Base-by-base conservation (phyloP, 2,329 filamentous ascomycete genomes). In the Chalaropsis thielavioides region DNA sequence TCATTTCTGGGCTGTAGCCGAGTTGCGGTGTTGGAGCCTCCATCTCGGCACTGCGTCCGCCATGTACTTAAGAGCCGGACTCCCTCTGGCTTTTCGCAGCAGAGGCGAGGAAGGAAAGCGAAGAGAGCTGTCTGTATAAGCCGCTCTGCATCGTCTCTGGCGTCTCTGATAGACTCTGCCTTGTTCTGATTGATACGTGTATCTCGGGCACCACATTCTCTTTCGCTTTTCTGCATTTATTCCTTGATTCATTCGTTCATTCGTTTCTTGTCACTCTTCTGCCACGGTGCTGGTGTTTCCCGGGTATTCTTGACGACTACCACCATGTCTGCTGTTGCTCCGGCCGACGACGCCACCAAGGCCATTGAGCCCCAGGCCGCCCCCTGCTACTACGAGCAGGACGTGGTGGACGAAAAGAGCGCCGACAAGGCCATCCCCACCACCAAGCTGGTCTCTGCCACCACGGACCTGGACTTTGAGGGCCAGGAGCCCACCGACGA, bases 401-500 rank as follows among this genome's bases (percentile, higher is more conserved):
- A 60, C 24, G 15, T 17, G 15, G 15, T 41, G 38, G 40, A 67
- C 17, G 62, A 64, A 44, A 64, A 67, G 62, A n/a, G 15, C 13
- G 38, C 58, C 5, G 65, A 64, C 2, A 66, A 74, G 61, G 64
- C 15, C 27, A 38, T 35, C 4, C 54, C 54, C 17, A n/a, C 54
- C n/a, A 58, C 27, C n/a, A 58, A 38, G 31, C 54, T 58, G 27
- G 31, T 4, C 2, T 5, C 31, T 2, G 27, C 31, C 24, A 38
- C 70, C 46, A 65, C 70, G 31, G 68, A 69, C 27, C 6, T 58
- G 27, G 54, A 58, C 54, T 68, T 69, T 10, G 71, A 74, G 61
- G 71, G 72, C n/a, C 72, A 75, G 69, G 74, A 73, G 67, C 84
- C 84, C 2, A 87, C 83, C 6, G 80, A 82, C 40, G 83, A 87